These are phyloP conservation scores for Spizellomyces sp. DNA, from an alignment of 192 early-diverging fungal genomes.

Conservation along the genomic window DNA sequence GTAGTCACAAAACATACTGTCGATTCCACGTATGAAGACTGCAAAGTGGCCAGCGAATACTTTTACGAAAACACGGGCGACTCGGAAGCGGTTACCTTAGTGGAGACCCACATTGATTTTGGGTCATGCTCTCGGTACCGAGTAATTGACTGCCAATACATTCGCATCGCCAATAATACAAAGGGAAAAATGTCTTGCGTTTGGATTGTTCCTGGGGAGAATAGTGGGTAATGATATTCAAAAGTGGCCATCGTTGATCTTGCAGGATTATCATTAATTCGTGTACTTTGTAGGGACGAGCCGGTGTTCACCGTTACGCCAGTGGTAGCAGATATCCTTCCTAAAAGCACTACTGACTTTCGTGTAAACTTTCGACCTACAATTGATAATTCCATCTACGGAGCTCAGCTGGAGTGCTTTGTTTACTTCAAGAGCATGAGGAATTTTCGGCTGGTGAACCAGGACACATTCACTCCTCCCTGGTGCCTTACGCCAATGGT, in stretches of 20 bases:
- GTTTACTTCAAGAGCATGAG: slow-evolving; percentile 63
- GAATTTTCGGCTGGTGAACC: slow-evolving; percentile 59
- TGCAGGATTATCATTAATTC: background rate
- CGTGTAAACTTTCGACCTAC: slow-evolving; percentile 52
- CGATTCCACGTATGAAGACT: slow-evolving; percentile 49
- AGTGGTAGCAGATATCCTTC: slow-evolving; percentile 41
- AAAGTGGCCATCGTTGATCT: background rate
- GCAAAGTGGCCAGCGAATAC: slow-evolving; percentile 44
- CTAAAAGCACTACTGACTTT: slow-evolving; percentile 49
- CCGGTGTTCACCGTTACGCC: slow-evolving; percentile 51
- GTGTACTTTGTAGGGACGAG: slow-evolving; percentile 35
- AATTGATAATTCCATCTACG: slow-evolving; percentile 57
- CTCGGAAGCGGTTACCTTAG: slow-evolving; percentile 39
- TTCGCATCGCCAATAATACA: slow-evolving; percentile 55
- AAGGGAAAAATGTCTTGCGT: slow-evolving; percentile 61
- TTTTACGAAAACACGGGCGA: slow-evolving; percentile 53
- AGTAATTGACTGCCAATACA: slow-evolving; percentile 49
- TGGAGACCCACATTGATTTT: slow-evolving; percentile 58
- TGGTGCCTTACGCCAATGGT: slow-evolving; percentile 59
- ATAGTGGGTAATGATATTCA: slow-evolving; percentile 18
- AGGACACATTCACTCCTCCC: slow-evolving; percentile 62
- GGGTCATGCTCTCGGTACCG: slow-evolving; percentile 55
- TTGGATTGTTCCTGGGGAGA: slow-evolving; percentile 51
- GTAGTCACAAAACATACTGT: slow-evolving; percentile 8
- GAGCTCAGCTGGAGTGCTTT: slow-evolving; percentile 58